phyloP scores from a whole-genome alignment of 164 flowering plant genomes.

The Nymphaea colorata region DNA sequence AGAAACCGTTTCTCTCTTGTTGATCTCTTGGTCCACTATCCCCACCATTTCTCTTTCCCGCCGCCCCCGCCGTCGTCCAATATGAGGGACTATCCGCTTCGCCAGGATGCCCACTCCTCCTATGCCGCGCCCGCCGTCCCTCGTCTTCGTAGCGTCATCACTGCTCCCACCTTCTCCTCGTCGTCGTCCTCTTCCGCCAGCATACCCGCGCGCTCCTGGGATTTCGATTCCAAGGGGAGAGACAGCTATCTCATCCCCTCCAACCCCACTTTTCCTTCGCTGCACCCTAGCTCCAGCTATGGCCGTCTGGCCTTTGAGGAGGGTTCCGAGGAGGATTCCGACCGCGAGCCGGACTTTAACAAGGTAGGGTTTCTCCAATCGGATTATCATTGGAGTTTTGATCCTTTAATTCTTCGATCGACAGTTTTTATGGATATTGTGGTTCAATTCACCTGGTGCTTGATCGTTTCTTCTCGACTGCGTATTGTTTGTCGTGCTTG shows the following conservation, averaged over 20 bases:
- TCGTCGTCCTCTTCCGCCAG: neutral
- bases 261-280: neutral
- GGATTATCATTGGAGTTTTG: neutral
- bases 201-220: neutral
- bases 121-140: neutral
- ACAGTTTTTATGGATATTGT: neutral
- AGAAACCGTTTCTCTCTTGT: too few relatives aligned
- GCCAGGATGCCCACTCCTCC: neutral
- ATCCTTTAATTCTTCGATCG: neutral
- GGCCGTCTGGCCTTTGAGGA: neutral
- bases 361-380: neutral
- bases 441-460: neutral
- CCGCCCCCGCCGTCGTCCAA: neutral
- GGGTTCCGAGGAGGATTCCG: neutral
- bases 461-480: neutral
- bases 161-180: neutral
- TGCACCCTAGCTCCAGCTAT: neutral
- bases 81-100: neutral
- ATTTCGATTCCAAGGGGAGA: neutral
- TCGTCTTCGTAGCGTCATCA: neutral
- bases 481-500: neutral
- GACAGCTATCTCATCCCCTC: neutral
- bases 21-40: too few relatives aligned
- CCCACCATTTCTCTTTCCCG: neutral
- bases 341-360: neutral